These are phyloP conservation scores for Candida sanyaensis DNA, from an alignment of 1,139 yeast genomes.

Conservation along the genomic window DNA sequence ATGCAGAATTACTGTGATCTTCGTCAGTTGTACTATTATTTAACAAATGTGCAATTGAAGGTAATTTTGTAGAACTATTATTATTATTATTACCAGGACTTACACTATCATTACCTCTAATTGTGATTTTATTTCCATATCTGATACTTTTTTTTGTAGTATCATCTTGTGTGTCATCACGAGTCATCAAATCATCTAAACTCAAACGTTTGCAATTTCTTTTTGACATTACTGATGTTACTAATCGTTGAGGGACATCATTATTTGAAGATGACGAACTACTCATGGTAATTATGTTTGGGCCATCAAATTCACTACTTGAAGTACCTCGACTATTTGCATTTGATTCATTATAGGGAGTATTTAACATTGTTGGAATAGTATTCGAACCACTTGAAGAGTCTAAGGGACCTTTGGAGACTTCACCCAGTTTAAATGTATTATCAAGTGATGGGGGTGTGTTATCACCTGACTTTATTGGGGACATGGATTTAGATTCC, in stretches of 20 bases:
- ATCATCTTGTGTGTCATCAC: neutral
- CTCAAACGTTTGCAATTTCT: neutral
- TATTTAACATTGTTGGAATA: no score
- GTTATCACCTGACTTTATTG: no score
- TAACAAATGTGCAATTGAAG: slow-evolving; percentile 14
- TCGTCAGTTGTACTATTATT: neutral
- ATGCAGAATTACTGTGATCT: neutral
- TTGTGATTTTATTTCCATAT: neutral
- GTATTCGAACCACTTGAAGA: no score
- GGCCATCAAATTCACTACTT: no score
- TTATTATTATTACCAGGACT: neutral
- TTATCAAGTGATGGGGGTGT: no score
- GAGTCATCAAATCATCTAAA: neutral
- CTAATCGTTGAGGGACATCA: neutral
- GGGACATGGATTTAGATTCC: no score
- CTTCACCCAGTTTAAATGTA: no score
- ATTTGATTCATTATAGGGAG: no score
- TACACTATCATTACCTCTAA: neutral
- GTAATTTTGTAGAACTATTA: slow-evolving; percentile 8
- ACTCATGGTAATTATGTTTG: neutral
- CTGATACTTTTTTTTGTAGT: no score
- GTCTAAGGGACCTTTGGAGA: no score
- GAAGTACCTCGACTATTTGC: no score
- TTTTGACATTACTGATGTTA: neutral
- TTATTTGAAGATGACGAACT: neutral